Percentiles rank a stretch among this genome's conserved stretches.
These are phyloP conservation scores for Diaporthe vaccinii DNA, from an alignment of 2,329 filamentous ascomycete genomes.

Conservation along the genomic window DNA sequence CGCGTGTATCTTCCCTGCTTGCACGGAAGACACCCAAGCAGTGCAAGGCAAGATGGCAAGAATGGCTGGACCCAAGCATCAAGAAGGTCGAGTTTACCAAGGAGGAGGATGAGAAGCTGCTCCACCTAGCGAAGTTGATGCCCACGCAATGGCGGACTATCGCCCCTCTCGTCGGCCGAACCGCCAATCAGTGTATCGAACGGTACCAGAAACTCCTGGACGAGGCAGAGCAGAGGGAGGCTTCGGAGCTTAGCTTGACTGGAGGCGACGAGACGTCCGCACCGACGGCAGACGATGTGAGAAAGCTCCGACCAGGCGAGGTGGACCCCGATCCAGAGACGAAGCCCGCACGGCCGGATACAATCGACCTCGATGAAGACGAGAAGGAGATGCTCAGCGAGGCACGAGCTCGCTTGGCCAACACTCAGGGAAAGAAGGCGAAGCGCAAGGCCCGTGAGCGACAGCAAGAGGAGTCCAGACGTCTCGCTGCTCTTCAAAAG, in stretches of 20 bases:
- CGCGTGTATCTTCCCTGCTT: conserved; percentile 95
- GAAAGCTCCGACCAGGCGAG: conserved; percentile 89
- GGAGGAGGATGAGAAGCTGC: conserved; percentile 96
- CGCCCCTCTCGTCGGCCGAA: conserved; percentile 94
- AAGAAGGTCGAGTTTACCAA: conserved; percentile 99
- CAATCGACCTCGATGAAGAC: conserved; percentile 97
- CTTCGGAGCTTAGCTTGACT: conserved; percentile 82
- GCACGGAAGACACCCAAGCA: conserved; percentile 98
- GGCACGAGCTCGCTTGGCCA: conserved; percentile 93
- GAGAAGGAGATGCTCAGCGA: conserved; percentile 99
- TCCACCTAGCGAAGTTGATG: conserved; percentile 98
- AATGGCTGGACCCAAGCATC: conserved; percentile 98
- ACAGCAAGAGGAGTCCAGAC: conserved; percentile 93
- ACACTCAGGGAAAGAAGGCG: conserved; percentile 98
- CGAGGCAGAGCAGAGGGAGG: conserved; percentile 92
- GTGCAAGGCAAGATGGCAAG: conserved; percentile 98
- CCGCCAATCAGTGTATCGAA: conserved; percentile 96
- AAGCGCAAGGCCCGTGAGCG: conserved; percentile 97
- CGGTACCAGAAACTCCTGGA: conserved; percentile 97
- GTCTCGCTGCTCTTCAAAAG: conserved; percentile 93
- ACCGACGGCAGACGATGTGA: conserved; percentile 92
- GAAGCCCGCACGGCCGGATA: conserved; percentile 94
- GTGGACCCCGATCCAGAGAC: conserved; percentile 97
- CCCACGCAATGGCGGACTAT: conserved; percentile 99
- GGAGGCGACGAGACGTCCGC: conserved; percentile 90